These are phyloP conservation scores for Ambrosiella xylebori DNA, from an alignment of 2,329 filamentous ascomycete genomes.

Conservation along the genomic window DNA sequence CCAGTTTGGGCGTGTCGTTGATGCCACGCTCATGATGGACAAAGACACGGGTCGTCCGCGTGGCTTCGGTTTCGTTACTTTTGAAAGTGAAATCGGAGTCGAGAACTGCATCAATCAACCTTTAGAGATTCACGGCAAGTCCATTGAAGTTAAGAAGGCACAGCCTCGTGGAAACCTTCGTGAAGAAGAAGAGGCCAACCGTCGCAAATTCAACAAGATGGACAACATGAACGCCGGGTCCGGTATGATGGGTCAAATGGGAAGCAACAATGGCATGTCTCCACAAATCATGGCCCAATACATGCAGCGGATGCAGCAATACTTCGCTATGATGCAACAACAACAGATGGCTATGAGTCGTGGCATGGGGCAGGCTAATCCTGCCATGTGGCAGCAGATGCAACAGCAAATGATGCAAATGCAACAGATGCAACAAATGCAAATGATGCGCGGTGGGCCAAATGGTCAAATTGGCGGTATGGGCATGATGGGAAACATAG, in stretches of 20 bases:
- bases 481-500: constrained; percentile 34
- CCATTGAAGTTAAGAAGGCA: constrained; percentile 95
- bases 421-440: constrained; percentile 48
- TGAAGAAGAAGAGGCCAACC: constrained; percentile 64
- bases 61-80: constrained; percentile 96
- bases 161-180: constrained; percentile 88
- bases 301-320: constrained; percentile 96
- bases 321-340: constrained; percentile 88
- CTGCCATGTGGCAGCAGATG: constrained; percentile 61
- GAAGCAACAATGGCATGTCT: constrained; percentile 53
- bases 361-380: constrained; percentile 30
- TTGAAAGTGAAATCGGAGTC: constrained; percentile 88
- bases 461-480: constrained; percentile 12
- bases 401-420: constrained; percentile 62
- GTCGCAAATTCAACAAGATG: constrained; percentile 44
- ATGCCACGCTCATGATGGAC: constrained; percentile 98
- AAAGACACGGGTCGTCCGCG: constrained; percentile 95
- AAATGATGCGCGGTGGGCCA: constrained; percentile 18
- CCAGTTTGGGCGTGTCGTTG: constrained; percentile 87
- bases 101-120: constrained; percentile 74
- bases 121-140: constrained; percentile 85
- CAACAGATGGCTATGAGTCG: constrained; percentile 58
- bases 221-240: constrained; percentile 21
- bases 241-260: constrained; percentile 27
- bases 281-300: constrained; percentile 97